Evolutionary conservation across 345 rosid species (phyloP).

Genomic region (Pelargonium nanum): DNA sequence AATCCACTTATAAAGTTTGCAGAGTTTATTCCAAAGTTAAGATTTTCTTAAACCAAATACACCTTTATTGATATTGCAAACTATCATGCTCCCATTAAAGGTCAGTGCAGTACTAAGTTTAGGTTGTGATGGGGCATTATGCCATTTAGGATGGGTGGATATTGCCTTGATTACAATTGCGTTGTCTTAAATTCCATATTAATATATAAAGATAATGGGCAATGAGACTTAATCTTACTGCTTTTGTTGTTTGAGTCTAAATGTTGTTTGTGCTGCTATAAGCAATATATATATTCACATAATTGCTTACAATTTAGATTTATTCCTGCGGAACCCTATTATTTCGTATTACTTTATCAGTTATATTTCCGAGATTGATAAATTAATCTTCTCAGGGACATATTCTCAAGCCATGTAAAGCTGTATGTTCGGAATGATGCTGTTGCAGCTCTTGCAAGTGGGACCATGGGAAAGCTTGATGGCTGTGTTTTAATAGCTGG

Average conservation of each 20-base stretch:
- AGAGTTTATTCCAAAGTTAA: background rate
- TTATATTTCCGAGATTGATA: background rate
- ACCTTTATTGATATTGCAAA: background rate
- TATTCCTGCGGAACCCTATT: background rate
- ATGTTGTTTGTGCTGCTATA: background rate
- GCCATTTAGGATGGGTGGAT: background rate
- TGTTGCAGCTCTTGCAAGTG: constrained; percentile 86
- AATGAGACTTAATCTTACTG: background rate
- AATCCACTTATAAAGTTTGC: background rate
- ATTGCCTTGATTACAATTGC: background rate
- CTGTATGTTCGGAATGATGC: constrained; percentile 85
- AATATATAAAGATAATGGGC: background rate
- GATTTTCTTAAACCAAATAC: background rate
- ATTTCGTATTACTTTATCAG: background rate
- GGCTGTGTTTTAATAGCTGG: constrained; percentile 97
- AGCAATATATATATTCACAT: background rate
- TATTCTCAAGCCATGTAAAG: constrained; percentile 64
- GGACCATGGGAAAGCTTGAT: constrained; percentile 88
- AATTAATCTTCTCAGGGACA: constrained; percentile 33
- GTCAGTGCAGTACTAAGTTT: background rate
- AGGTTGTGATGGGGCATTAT: background rate
- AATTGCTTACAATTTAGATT: background rate
- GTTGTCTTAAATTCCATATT: background rate
- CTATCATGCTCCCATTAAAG: background rate
- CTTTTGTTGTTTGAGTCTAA: background rate